These are phyloP conservation scores for Saururus chinensis DNA, from an alignment of 164 flowering plant genomes.

Conservation along the genomic window DNA sequence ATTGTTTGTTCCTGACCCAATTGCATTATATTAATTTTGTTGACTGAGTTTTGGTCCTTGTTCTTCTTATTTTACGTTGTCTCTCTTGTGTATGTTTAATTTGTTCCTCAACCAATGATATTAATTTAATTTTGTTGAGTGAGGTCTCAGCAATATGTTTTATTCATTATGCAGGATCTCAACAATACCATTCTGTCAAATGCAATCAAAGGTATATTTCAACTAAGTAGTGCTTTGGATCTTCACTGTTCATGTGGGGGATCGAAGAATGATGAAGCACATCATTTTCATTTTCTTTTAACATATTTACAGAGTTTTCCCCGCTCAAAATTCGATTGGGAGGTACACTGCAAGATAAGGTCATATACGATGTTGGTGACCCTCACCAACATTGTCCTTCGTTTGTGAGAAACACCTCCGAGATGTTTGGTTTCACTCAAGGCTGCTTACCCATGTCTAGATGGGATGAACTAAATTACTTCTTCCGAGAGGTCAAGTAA, in stretches of 20 bases:
- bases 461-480: conserved; percentile 78
- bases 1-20: too few species aligned
- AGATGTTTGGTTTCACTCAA: conserved; percentile 59
- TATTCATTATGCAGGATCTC: conserved; percentile 50
- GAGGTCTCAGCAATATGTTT: too few species aligned
- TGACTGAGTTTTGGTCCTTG: too few species aligned
- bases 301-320: conserved; percentile 52
- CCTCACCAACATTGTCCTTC: conserved; percentile 34
- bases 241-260: not conserved
- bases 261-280: not conserved
- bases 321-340: conserved; percentile 87
- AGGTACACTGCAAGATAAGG: conserved; percentile 78
- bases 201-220: conserved; percentile 64
- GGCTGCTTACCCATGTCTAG: conserved; percentile 79
- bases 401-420: conserved; percentile 31
- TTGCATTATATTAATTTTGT: too few species aligned
- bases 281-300: not conserved
- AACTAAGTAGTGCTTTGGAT: not conserved
- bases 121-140: too few species aligned
- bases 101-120: too few species aligned
- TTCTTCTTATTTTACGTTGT: too few species aligned
- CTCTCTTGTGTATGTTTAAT: too few species aligned
- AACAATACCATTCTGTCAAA: conserved; percentile 47
- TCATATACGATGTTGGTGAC: conserved; percentile 43
- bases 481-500: conserved; percentile 69